Conservation (phyloP, 805 yeast species). For the Candida tallmaniae region DNA sequence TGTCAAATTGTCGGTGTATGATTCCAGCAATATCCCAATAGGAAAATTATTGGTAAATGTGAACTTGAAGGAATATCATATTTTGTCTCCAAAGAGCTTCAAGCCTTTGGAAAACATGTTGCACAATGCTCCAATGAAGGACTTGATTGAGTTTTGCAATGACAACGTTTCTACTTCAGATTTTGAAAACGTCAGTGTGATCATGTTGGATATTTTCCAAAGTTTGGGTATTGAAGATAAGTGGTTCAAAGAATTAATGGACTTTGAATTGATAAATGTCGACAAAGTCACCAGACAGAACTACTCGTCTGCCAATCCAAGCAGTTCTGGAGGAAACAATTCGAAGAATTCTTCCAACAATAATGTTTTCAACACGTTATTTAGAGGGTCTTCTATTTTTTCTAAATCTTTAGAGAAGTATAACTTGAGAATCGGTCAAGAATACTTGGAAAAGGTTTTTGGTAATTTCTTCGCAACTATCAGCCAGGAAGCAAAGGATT, state of each 20-base stretch:
- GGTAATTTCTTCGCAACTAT: slow-evolving; percentile 62
- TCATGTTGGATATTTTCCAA: slow-evolving; percentile 72
- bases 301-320: slow-evolving; percentile 20
- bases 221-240: slow-evolving; percentile 60
- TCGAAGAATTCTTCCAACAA: slow-evolving; percentile 17
- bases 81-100: slow-evolving; percentile 59
- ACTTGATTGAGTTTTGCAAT: slow-evolving; percentile 47
- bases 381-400: slow-evolving; percentile 81
- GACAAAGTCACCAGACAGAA: slow-evolving; percentile 43
- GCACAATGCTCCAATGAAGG: slow-evolving; percentile 45
- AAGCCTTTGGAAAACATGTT: slow-evolving; percentile 60
- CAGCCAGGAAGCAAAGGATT: slow-evolving; percentile 44
- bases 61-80: slow-evolving; percentile 47
- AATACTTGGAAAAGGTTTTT: slow-evolving; percentile 66
- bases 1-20: slow-evolving; percentile 44
- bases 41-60: slow-evolving; percentile 58
- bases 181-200: slow-evolving; percentile 52
- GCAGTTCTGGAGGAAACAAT: background rate
- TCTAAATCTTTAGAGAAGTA: slow-evolving; percentile 78
- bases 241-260: slow-evolving; percentile 70
- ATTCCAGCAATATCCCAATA: slow-evolving; percentile 38
- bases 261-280: slow-evolving; percentile 54
- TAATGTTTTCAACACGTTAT: slow-evolving; percentile 41
- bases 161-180: slow-evolving; percentile 33
- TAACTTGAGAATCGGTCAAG: slow-evolving; percentile 72